These are phyloP conservation scores for Straminergon stramineum DNA, from an alignment of 225 moss, liverwort and hornwort species.

Conservation along the genomic window DNA sequence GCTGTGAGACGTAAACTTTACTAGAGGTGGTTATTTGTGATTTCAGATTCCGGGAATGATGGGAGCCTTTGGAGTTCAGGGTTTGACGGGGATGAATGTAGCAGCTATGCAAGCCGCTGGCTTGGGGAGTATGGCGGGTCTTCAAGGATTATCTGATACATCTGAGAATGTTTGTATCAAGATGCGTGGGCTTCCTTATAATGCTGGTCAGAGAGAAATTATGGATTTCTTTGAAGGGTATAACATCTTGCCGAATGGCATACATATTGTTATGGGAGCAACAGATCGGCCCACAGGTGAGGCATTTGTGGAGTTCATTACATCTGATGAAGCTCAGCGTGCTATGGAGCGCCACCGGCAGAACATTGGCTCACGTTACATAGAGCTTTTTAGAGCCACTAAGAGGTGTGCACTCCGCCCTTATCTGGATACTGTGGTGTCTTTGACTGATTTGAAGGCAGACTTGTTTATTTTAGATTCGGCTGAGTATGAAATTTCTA, in stretches of 20 bases:
- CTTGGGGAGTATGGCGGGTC: slow-evolving; percentile 77
- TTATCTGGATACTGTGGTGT: not conserved
- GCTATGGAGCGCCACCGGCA: slow-evolving; percentile 99
- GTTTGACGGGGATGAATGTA: slow-evolving; percentile 97
- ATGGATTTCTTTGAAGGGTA: slow-evolving; percentile 99
- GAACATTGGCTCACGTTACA: slow-evolving; percentile 97
- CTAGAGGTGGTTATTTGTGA: slow-evolving; percentile 32
- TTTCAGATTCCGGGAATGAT: slow-evolving; percentile 99
- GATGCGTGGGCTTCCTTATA: slow-evolving; percentile 99
- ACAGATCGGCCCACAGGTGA: slow-evolving; percentile 99
- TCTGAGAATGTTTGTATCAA: slow-evolving; percentile 98
- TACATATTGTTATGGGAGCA: slow-evolving; percentile 97
- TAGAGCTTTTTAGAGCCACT: slow-evolving; percentile 96
- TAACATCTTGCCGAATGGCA: slow-evolving; percentile 89
- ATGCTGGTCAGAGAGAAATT: slow-evolving; percentile 98
- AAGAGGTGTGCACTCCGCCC: slow-evolving; percentile 47
- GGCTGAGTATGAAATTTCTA: not conserved
- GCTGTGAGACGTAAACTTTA: slow-evolving; percentile 1
- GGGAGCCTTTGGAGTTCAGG: slow-evolving; percentile 99
- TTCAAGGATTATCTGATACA: slow-evolving; percentile 81
- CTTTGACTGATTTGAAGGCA: not conserved
- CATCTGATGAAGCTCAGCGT: slow-evolving; percentile 92
- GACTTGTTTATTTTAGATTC: not conserved
- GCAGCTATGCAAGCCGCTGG: slow-evolving; percentile 98
- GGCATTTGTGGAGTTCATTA: slow-evolving; percentile 96